These are phyloP conservation scores for Stephanocyclus meneghinianus DNA, from an alignment of 352 stramenopile species.

Conservation along the genomic window DNA sequence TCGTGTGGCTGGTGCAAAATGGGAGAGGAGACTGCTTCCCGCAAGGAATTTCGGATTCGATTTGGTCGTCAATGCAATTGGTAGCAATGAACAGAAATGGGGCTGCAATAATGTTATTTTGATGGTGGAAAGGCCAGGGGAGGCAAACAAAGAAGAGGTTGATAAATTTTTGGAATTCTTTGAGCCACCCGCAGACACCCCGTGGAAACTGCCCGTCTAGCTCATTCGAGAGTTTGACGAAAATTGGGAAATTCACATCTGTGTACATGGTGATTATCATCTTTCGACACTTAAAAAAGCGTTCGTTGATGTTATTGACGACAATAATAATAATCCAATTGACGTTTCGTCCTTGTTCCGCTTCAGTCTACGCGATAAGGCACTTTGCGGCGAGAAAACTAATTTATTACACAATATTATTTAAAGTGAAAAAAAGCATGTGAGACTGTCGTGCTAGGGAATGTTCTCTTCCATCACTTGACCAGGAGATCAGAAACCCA, in stretches of 20 bases:
- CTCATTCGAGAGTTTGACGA: neutral
- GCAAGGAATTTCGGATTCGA: conserved; percentile 75
- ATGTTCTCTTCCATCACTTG: too few relatives aligned
- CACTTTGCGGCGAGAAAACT: too few relatives aligned
- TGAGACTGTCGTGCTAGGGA: too few relatives aligned
- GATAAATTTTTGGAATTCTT: conserved; percentile 78
- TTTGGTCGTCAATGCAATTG: conserved; percentile 72
- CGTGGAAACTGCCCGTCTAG: conserved; percentile 50
- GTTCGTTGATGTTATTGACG: too few relatives aligned
- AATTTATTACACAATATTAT: too few relatives aligned
- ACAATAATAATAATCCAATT: too few relatives aligned
- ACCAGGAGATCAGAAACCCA: neutral
- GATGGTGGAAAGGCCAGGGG: conserved; percentile 70
- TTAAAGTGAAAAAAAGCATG: too few relatives aligned
- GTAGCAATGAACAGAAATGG: conserved; percentile 75
- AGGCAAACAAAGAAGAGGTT: conserved; percentile 51
- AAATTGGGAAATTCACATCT: neutral
- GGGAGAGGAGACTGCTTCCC: conserved; percentile 64
- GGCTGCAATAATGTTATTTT: conserved; percentile 77
- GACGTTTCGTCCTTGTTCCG: too few relatives aligned
- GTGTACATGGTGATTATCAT: too few relatives aligned
- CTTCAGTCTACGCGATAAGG: too few relatives aligned
- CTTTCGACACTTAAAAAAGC: too few relatives aligned
- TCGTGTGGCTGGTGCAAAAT: conserved; percentile 66
- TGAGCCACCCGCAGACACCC: conserved; percentile 63